phyloP scores from a whole-genome alignment of 1,284 basidiomycete genomes.

The Trichosporon inkin region DNA sequence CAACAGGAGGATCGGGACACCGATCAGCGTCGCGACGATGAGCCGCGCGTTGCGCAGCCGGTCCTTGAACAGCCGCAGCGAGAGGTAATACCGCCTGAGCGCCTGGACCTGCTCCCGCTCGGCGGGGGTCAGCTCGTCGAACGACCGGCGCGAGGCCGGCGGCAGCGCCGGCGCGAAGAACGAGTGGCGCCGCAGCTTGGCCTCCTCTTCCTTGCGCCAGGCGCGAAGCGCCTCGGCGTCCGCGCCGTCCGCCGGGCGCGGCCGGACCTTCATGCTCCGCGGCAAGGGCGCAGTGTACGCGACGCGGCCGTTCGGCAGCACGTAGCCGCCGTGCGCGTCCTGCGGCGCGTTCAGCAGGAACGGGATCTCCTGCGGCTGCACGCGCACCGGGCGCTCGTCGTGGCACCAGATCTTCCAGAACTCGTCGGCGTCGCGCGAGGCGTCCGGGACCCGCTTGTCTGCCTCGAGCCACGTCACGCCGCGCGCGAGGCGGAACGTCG shows the following conservation, averaged over 20 bases:
- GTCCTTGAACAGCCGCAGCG: conserved; percentile 52
- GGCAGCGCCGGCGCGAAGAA: conserved; percentile 39
- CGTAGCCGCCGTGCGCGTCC: conserved; percentile 22
- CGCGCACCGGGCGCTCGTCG: conserved; percentile 30
- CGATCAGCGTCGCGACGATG: conserved; percentile 60
- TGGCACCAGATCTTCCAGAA: conserved; percentile 47
- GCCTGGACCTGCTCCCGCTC: conserved; percentile 57
- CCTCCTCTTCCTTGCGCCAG: conserved; percentile 8
- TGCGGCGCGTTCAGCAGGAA: conserved; percentile 19
- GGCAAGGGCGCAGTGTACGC: conserved; percentile 31
- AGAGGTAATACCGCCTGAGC: conserved; percentile 38
- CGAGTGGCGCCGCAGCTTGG: conserved; percentile 11
- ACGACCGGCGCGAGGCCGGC: conserved; percentile 31
- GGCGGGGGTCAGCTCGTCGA: conserved; percentile 34
- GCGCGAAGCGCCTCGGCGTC: not conserved
- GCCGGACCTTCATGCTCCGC: not conserved
- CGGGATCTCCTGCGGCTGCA: conserved; percentile 25
- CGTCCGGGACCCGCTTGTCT: conserved; percentile 28
- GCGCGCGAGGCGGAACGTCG: conserved; percentile 28
- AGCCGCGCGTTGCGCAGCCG: conserved; percentile 54
- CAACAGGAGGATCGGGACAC: conserved; percentile 66
- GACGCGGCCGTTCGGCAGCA: conserved; percentile 29
- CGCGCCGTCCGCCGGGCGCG: conserved; percentile 15
- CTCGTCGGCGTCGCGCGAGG: conserved; percentile 36
- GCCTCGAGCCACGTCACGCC: conserved; percentile 29